Conservation (phyloP, 1,139 yeast species). For the Suhomyces yuchorum region DNA sequence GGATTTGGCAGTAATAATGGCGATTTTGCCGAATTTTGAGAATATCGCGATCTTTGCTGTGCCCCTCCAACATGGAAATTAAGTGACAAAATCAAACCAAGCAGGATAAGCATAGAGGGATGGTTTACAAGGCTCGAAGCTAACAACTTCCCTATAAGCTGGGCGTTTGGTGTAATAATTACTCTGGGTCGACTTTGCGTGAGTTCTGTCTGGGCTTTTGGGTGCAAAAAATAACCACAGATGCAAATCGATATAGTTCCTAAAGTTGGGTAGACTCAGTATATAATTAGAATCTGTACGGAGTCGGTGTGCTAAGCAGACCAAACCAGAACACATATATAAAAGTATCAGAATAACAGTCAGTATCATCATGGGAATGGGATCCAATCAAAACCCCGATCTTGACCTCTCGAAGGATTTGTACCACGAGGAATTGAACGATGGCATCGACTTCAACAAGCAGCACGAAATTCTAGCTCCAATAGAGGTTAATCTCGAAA, state of each 20-base stretch:
- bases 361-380: neutral
- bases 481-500: neutral
- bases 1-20: no score
- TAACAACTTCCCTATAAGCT: neutral
- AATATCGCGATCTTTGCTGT: no score
- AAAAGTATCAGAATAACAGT: neutral
- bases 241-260: neutral
- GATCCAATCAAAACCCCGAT: neutral
- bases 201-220: neutral
- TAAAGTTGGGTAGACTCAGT: neutral
- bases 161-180: neutral
- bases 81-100: neutral
- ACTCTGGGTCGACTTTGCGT: neutral
- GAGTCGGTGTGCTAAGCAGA: neutral
- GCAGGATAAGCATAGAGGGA: neutral
- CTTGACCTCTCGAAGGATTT: neutral
- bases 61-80: no score
- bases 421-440: neutral
- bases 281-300: neutral
- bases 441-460: neutral
- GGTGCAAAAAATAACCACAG: constrained; percentile 1
- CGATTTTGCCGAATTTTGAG: no score
- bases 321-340: neutral
- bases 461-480: neutral
- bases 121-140: neutral